Base-by-base conservation (phyloP, 2,329 filamentous ascomycete species). In the Fusarium algeriense region DNA sequence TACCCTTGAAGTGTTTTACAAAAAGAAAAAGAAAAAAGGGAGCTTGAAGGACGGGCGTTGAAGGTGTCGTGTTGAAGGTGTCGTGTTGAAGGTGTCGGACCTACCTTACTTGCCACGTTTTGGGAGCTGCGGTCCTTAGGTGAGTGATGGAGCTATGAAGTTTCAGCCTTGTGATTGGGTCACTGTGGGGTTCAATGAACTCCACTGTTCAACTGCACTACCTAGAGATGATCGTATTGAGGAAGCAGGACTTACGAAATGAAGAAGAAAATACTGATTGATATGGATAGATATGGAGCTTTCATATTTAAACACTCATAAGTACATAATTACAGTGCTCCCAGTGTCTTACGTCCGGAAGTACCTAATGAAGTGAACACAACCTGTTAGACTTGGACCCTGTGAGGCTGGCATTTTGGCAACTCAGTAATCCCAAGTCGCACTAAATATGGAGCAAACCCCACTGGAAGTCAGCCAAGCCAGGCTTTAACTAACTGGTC, bases 81-180 rank as follows among this genome's bases (percentile, higher is more conserved):
- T 68, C n/a, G 30, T 60, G 55, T 71, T 67, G 57, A 44, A 66
- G 64, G 34, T 45, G 50, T 68, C n/a, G 30, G 48, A 48, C 41
- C 34, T 67, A 72, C 69, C 41, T 30, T 67, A 71, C 69, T 71
- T 69, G 71, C 69, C 67, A 73, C 68, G 73, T 75, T 75, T 75
- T 72, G 60, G 62, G 69, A 72, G 70, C 62, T 64, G 67, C 60
- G 54, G 59, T 69, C 67, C 30, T 34, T 56, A 54, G 60, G 49
- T 66, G 65, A 52, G 45, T 35, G 43, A 59, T 67, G 62, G 53
- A 70, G 67, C 56, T 68, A 54, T 61, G 68, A 44, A 64, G 71
- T 71, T 50, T 67, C 64, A 73, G 73, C 64, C 66, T 73, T 74
- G 68, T 76, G 70, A 73, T 73, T 76, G 73, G 73, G 55, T 63